These are phyloP conservation scores for Cnidoscolus chayamansa DNA, from an alignment of 441 rosid species.

Conservation along the genomic window DNA sequence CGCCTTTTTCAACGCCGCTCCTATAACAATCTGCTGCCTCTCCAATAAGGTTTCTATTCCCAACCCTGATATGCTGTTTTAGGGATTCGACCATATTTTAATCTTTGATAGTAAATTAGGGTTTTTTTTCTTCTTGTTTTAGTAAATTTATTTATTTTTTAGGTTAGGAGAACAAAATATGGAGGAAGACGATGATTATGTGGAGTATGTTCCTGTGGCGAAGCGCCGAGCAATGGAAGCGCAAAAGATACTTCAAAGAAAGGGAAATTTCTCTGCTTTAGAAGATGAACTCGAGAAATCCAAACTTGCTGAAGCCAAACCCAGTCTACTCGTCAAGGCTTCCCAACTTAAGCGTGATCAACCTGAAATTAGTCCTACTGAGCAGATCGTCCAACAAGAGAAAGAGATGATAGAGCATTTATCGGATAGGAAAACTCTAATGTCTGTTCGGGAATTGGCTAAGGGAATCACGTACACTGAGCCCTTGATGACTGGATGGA, in stretches of 20 bases:
- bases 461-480: constrained; percentile 81
- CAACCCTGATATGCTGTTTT: background rate
- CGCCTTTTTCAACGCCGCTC: too few relatives aligned
- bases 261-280: constrained; percentile 53
- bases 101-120: background rate
- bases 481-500: constrained; percentile 74
- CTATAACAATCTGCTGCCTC: background rate
- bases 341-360: constrained; percentile 78
- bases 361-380: constrained; percentile 62
- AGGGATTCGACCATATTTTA: background rate
- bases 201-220: constrained; percentile 75
- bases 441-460: constrained; percentile 85
- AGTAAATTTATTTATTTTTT: background rate
- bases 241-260: constrained; percentile 72
- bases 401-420: constrained; percentile 89
- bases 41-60: background rate
- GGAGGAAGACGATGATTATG: constrained; percentile 78
- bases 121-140: background rate
- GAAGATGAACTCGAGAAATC: constrained; percentile 68
- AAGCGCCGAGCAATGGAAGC: constrained; percentile 78
- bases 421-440: constrained; percentile 74
- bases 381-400: constrained; percentile 78
- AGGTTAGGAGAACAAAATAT: constrained; percentile 24
- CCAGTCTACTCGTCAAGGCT: constrained; percentile 84
- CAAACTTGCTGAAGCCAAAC: constrained; percentile 67